Conservation (phyloP, 164 flowering plant genomes). For the Protea cynaroides region DNA sequence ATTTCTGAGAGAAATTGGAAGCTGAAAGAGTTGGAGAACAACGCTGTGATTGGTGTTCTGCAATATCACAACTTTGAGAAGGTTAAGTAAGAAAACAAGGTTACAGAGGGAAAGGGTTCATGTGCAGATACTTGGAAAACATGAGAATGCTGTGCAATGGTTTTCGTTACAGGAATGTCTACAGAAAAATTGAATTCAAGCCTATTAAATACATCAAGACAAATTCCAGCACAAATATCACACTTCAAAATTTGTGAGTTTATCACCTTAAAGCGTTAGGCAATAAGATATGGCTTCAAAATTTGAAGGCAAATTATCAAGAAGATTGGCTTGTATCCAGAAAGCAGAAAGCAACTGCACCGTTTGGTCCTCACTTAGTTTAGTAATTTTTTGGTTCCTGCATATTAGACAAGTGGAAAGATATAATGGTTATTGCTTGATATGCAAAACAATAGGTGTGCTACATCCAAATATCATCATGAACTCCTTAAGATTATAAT, state of each 20-base stretch:
- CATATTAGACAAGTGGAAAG: not conserved
- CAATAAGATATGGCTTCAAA: conserved; percentile 74
- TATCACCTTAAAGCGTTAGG: conserved; percentile 58
- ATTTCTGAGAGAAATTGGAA: conserved; percentile 68
- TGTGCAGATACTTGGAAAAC: not conserved
- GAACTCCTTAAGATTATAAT: not conserved
- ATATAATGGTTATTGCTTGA: not conserved
- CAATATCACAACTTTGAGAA: conserved; percentile 52
- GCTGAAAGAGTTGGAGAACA: conserved; percentile 68
- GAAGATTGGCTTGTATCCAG: no score
- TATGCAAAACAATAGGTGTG: not conserved
- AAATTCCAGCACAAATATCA: no score
- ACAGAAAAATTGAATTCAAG: no score
- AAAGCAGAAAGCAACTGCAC: no score
- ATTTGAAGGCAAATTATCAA: no score
- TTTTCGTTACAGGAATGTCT: no score
- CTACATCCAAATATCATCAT: not conserved
- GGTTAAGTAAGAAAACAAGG: not conserved
- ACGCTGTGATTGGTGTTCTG: conserved; percentile 37
- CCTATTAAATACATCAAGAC: no score
- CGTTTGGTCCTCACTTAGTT: no score
- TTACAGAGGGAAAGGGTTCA: not conserved
- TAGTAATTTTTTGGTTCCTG: conserved; percentile 69
- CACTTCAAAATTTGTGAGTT: not conserved
- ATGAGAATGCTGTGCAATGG: no score